phyloP scores from a whole-genome alignment of 345 rosid genomes.

The Noccaea bulbosa region DNA sequence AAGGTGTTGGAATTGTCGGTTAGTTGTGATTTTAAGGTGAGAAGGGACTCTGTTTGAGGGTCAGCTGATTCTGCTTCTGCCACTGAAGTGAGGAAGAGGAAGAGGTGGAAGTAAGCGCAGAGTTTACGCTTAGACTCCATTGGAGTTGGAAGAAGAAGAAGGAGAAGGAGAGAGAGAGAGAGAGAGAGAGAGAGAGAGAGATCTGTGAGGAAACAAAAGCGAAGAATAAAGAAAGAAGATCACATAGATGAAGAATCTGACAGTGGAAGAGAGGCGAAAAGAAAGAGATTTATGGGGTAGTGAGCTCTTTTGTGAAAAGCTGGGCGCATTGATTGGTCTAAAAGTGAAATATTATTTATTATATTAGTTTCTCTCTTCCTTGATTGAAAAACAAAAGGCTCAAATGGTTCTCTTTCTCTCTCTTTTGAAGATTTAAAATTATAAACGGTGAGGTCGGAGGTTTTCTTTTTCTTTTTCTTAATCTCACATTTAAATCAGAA shows the following conservation, averaged over 20 bases:
- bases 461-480: neutral
- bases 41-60: conserved; percentile 67
- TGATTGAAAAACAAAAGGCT: neutral
- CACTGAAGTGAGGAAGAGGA: conserved; percentile 39
- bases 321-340: conserved; percentile 36
- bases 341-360: conserved; percentile 5
- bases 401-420: neutral
- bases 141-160: neutral
- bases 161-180: conserved; percentile 5
- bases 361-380: neutral
- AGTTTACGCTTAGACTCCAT: conserved; percentile 31
- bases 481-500: neutral
- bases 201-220: conserved; percentile 16
- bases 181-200: conserved; percentile 18
- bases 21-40: conserved; percentile 72
- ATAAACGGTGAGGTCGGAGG: too few species aligned
- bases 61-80: conserved; percentile 45
- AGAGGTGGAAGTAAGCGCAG: conserved; percentile 27
- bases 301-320: conserved; percentile 44
- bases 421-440: neutral
- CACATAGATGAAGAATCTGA: conserved; percentile 27
- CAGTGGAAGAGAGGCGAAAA: conserved; percentile 37
- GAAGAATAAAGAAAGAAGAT: conserved; percentile 2
- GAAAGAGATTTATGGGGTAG: conserved; percentile 34
- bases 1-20: conserved; percentile 52